Percentiles rank a stretch among this genome's conserved stretches.
phyloP scores from a whole-genome alignment of 306 rosid genomes.

The Cucumis melo region DNA sequence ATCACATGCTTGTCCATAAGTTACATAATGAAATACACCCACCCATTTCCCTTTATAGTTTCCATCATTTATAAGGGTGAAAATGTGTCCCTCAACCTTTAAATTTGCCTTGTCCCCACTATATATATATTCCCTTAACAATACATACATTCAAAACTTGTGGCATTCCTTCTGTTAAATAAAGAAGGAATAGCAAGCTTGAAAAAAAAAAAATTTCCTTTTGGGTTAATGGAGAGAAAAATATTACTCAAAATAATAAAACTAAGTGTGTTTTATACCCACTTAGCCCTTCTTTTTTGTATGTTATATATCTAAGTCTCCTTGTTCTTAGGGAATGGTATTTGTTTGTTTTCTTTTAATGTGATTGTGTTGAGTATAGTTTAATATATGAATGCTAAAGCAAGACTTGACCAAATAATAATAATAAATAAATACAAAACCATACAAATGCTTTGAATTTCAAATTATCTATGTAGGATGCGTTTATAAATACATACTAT shows the following conservation, averaged over 20 bases:
- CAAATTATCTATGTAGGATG: too few species aligned
- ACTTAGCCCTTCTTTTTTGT: neutral
- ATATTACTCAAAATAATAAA: neutral
- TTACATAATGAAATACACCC: conserved; percentile 9
- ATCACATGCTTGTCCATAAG: conserved; percentile 9
- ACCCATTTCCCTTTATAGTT: conserved; percentile 6
- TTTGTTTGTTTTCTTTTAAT: neutral
- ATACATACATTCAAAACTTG: neutral
- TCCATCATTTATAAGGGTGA: conserved; percentile 1
- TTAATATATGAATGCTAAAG: neutral
- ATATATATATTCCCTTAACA: neutral
- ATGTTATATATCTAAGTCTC: too few species aligned
- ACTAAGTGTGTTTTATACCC: neutral
- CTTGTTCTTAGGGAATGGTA: neutral
- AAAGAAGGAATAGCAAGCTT: neutral
- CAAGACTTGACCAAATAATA: neutral
- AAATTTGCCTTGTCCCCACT: neutral
- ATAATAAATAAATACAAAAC: too few species aligned
- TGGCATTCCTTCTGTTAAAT: neutral
- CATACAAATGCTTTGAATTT: too few species aligned
- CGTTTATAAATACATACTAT: too few species aligned
- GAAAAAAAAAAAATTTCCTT: neutral
- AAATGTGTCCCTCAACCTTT: conserved; percentile 2
- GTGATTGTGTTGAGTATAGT: neutral
- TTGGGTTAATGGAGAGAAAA: neutral